phyloP scores from a whole-genome alignment of 495 filamentous ascomycete genomes.

The Staphylotrichum longicolle region DNA sequence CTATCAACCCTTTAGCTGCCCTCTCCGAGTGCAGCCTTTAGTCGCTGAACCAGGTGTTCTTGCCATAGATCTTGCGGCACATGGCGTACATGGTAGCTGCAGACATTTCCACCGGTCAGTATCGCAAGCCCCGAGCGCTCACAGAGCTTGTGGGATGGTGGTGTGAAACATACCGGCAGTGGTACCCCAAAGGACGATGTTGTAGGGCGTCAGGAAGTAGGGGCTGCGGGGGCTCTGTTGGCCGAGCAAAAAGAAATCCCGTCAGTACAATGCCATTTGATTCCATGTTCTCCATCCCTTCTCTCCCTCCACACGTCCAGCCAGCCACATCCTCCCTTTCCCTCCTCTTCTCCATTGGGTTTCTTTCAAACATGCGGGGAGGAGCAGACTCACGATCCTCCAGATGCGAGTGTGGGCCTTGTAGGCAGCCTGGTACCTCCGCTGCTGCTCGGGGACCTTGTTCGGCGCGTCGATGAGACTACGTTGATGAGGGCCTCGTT shows the following conservation, averaged over 20 bases:
- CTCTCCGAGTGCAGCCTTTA: slow-evolving; percentile 37
- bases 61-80: slow-evolving; percentile 59
- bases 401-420: slow-evolving; percentile 69
- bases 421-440: slow-evolving; percentile 76
- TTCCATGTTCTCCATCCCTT: background rate
- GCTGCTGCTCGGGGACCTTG: slow-evolving; percentile 81
- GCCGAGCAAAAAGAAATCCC: slow-evolving; percentile 17
- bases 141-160: background rate
- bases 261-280: slow-evolving; percentile 20
- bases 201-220: slow-evolving; percentile 71
- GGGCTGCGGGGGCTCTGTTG: slow-evolving; percentile 61
- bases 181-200: slow-evolving; percentile 63
- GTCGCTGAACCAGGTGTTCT: slow-evolving; percentile 83
- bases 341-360: background rate
- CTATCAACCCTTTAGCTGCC: slow-evolving; percentile 4
- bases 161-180: slow-evolving; percentile 43
- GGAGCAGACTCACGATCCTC: slow-evolving; percentile 69
- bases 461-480: slow-evolving; percentile 79
- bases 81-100: slow-evolving; percentile 59
- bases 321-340: background rate
- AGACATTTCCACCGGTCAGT: slow-evolving; percentile 38
- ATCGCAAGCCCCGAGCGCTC: slow-evolving; percentile 50
- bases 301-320: background rate
- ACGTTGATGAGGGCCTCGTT: slow-evolving; percentile 12
- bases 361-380: background rate